A percentile compares a stretch with the other conserved stretches of the same genome.
Evolutionary conservation across 495 filamentous ascomycete species (phyloP).

Genomic region (Penicillium riverlandense): DNA sequence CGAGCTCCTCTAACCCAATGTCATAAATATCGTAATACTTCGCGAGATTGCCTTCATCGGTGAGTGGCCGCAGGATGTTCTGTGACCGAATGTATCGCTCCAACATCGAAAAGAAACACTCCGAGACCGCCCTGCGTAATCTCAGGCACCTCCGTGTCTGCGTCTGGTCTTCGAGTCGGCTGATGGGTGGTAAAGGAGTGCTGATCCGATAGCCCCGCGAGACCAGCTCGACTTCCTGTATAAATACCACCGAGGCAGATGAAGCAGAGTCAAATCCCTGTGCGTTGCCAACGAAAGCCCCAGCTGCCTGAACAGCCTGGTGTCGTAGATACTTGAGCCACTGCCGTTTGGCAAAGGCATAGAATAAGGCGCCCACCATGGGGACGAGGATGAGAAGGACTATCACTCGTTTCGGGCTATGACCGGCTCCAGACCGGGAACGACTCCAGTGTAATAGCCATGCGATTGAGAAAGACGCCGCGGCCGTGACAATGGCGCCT

Average conservation of each 20-base stretch:
- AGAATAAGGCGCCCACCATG: constrained; percentile 49
- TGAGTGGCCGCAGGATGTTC: constrained; percentile 58
- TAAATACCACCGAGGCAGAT: constrained; percentile 72
- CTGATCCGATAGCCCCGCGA: constrained; percentile 90
- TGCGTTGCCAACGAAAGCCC: constrained; percentile 62
- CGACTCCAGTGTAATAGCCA: constrained; percentile 65
- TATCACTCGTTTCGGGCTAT: constrained; percentile 42
- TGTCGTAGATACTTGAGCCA: constrained; percentile 78
- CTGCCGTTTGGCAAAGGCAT: constrained; percentile 70
- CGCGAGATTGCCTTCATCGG: constrained; percentile 71
- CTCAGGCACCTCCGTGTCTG: constrained; percentile 72
- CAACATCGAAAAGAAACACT: constrained; percentile 61
- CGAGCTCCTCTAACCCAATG: constrained; percentile 69
- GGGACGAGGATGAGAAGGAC: constrained; percentile 52
- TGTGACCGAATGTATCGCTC: constrained; percentile 61
- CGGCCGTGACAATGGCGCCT: constrained; percentile 44
- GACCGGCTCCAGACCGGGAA: constrained; percentile 23
- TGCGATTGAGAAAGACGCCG: constrained; percentile 60
- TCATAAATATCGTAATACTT: constrained; percentile 93
- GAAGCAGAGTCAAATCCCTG: constrained; percentile 79
- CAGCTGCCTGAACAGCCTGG: constrained; percentile 68
- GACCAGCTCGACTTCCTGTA: constrained; percentile 95
- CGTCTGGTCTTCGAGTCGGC: constrained; percentile 67
- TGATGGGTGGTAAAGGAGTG: constrained; percentile 77
- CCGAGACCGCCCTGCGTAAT: constrained; percentile 66